These are phyloP conservation scores for Ophiostoma australiae DNA, from an alignment of 2,329 filamentous ascomycete genomes.

Conservation along the genomic window DNA sequence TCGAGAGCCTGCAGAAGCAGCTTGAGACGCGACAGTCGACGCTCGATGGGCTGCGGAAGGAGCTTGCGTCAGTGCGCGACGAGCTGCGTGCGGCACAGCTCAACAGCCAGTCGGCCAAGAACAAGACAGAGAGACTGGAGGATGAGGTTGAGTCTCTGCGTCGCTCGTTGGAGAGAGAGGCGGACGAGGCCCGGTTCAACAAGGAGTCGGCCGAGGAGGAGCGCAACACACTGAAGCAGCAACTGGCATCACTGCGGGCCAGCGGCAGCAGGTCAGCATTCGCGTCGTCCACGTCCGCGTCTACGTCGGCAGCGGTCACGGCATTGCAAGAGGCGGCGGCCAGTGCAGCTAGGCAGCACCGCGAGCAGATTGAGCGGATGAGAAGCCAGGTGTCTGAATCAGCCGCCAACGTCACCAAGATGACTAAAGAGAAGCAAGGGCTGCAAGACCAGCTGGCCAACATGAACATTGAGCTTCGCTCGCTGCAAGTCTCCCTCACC, in stretches of 20 bases:
- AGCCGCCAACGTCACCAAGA: slow-evolving; percentile 48
- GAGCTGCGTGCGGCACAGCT: slow-evolving; percentile 64
- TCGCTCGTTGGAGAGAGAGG: slow-evolving; percentile 59
- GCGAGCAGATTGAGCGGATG: slow-evolving; percentile 47
- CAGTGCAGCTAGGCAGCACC: slow-evolving; percentile 34
- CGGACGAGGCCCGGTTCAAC: slow-evolving; percentile 52
- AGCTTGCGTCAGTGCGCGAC: slow-evolving; percentile 62
- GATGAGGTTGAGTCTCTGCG: slow-evolving; percentile 74
- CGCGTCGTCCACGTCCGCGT: background rate
- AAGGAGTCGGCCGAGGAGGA: slow-evolving; percentile 43
- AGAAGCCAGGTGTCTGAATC: slow-evolving; percentile 55
- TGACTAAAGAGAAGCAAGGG: slow-evolving; percentile 54
- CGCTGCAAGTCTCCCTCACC: slow-evolving; percentile 51
- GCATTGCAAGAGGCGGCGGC: slow-evolving; percentile 29
- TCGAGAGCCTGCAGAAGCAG: slow-evolving; percentile 68
- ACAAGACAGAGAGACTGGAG: slow-evolving; percentile 64
- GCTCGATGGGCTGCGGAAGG: slow-evolving; percentile 60
- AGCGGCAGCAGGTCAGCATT: background rate
- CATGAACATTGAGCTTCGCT: slow-evolving; percentile 56
- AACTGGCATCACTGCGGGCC: slow-evolving; percentile 38
- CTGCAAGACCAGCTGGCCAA: slow-evolving; percentile 60
- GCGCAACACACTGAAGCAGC: slow-evolving; percentile 41
- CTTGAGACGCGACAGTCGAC: slow-evolving; percentile 62
- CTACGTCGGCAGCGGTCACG: slow-evolving; percentile 22
- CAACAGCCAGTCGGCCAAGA: slow-evolving; percentile 56